phyloP scores from a whole-genome alignment of 2,329 filamentous ascomycete genomes.

The Ophiostoma montium region DNA sequence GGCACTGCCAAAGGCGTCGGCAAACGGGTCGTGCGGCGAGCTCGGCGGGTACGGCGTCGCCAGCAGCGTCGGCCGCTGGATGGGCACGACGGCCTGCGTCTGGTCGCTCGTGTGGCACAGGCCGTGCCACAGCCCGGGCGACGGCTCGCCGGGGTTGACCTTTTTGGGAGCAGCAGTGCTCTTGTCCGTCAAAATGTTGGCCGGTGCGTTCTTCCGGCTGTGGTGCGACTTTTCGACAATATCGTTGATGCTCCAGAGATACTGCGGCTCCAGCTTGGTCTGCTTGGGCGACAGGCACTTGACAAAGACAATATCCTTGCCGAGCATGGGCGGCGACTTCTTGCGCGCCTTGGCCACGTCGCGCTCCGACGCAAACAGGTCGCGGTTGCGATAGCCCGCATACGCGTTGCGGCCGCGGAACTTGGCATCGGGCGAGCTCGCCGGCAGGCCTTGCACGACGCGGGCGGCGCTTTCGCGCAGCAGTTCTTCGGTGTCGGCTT shows the following conservation, averaged over 20 bases:
- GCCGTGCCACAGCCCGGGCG: constrained; percentile 58
- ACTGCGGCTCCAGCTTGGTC: constrained; percentile 70
- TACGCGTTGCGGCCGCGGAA: constrained; percentile 30
- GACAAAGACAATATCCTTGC: constrained; percentile 65
- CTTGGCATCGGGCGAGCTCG: constrained; percentile 24
- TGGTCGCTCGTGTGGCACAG: constrained; percentile 39
- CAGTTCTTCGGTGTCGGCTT: constrained; percentile 14
- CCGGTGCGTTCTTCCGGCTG: background rate
- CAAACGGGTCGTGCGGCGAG: constrained; percentile 29
- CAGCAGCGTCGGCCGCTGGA: constrained; percentile 35
- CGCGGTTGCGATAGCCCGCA: constrained; percentile 29
- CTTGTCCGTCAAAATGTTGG: background rate
- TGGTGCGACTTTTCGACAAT: constrained; percentile 33
- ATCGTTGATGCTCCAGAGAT: constrained; percentile 39
- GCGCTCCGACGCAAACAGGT: constrained; percentile 29
- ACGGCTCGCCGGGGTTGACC: background rate
- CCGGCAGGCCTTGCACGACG: background rate
- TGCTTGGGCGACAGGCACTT: constrained; percentile 70
- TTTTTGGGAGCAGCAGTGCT: constrained; percentile 18
- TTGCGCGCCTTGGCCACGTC: constrained; percentile 35
- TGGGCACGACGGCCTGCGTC: constrained; percentile 25
- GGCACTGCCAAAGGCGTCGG: constrained; percentile 22
- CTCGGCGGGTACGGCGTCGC: constrained; percentile 32
- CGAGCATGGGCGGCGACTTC: constrained; percentile 71
- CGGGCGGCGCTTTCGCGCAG: constrained; percentile 5